Evolutionary conservation across 192 early-diverging fungal species (phyloP).

Genomic region (Backusella macrospora): DNA sequence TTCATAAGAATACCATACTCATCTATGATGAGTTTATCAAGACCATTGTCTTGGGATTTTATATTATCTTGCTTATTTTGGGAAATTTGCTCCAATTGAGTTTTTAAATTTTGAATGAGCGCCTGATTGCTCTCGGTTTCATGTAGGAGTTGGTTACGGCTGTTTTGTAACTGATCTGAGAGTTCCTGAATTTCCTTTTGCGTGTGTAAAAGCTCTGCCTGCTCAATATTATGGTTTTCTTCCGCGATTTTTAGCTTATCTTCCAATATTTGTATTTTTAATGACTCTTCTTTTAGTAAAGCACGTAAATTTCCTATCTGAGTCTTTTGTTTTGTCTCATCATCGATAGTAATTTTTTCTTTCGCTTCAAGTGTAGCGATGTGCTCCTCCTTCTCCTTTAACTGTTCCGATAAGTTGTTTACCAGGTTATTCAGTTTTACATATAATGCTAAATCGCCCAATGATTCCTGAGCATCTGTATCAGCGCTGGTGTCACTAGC

Average conservation of each 20-base stretch:
- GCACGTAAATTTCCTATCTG: not conserved
- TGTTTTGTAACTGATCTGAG: not conserved
- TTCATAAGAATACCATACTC: not conserved
- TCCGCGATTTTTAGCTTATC: not conserved
- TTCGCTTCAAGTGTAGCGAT: not conserved
- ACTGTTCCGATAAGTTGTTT: not conserved
- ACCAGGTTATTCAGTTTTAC: not conserved
- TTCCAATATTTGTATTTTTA: not conserved
- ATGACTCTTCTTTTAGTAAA: not conserved
- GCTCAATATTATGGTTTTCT: not conserved
- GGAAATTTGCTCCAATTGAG: slow-evolving; percentile 9
- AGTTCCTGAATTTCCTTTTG: slow-evolving; percentile 5
- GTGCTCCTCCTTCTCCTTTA: not conserved
- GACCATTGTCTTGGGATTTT: not conserved
- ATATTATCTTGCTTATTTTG: not conserved
- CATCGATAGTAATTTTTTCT: not conserved
- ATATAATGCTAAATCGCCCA: slow-evolving; percentile 11
- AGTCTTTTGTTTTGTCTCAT: not conserved
- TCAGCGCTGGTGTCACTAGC: slow-evolving; percentile 6
- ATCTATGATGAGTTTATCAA: not conserved
- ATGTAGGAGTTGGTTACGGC: not conserved
- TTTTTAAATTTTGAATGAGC: not conserved
- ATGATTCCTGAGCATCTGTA: not conserved
- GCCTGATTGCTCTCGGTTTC: not conserved
- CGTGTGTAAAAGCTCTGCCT: not conserved